Conservation (phyloP, 768 basidiomycete species). For the Boletus coccyginus region DNA sequence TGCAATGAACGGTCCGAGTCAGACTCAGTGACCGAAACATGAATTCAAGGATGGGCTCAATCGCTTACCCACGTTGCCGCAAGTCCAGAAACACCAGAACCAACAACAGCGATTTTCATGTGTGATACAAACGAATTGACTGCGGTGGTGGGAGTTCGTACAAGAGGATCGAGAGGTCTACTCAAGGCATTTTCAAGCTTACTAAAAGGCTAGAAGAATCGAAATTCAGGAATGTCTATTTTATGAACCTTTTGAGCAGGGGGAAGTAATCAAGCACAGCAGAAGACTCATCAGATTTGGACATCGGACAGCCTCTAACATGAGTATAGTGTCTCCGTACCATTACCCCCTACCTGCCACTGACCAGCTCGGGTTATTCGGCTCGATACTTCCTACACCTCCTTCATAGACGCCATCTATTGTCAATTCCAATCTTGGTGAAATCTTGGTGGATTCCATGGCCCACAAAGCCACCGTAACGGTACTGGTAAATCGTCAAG, state of each 20-base stretch:
- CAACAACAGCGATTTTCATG: slow-evolving; percentile 64
- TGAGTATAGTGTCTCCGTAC: not conserved
- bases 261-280: not conserved
- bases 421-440: slow-evolving; percentile 52
- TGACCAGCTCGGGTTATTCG: slow-evolving; percentile 62
- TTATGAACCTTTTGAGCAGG: not conserved
- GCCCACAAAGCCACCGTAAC: slow-evolving; percentile 69
- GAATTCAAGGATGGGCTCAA: not conserved
- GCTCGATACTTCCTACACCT: slow-evolving; percentile 55
- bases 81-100: slow-evolving; percentile 77
- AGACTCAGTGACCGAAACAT: not conserved
- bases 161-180: not conserved
- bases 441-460: slow-evolving; percentile 47
- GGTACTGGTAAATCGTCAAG: slow-evolving; percentile 36
- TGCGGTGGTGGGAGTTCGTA: not conserved
- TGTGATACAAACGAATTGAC: not conserved
- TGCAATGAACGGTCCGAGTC: not conserved
- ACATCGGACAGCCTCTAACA: not conserved
- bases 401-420: slow-evolving; percentile 62
- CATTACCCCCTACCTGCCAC: slow-evolving; percentile 17
- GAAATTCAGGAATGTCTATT: not conserved
- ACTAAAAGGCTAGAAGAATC: not conserved
- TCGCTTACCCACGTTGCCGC: slow-evolving; percentile 65
- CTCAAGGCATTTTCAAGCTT: not conserved
- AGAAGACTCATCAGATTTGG: not conserved